Evolutionary conservation across 202 grass and related monocot species (phyloP), one percentile per base, ranked within the genome.

Genomic region (Saccharum hybrid): DNA sequence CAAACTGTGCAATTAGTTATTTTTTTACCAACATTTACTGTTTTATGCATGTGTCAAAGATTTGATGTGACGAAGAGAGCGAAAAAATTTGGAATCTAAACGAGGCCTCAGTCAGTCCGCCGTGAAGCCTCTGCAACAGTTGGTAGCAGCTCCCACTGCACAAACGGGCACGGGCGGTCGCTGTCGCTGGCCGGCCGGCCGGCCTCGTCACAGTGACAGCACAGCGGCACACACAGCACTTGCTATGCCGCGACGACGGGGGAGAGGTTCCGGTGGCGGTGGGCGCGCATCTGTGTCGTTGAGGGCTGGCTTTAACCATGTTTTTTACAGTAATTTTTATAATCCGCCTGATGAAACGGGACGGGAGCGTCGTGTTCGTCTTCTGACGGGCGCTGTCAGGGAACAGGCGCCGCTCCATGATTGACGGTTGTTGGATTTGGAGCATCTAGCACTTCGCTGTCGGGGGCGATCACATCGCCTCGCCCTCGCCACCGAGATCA

Each of bases 351-450:
- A 28, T 46, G 68, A 65, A 15, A 63, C 11, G 4, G 4, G 21
- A 13, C 2, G 57, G 34, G 43, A 12, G 34, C 46, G 65, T 26
- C 12, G 62, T 68, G 18, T 56, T 56, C 69, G 69, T 68, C 12
- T 49, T 14, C 38, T 8, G 69, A 85, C 13, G 87, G 66, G 69
- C 16, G 86, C 82, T 60, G 80, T 76, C 75, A 82, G 33, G 38
- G 56, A 78, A 57, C 80, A 72, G 74, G 64, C 23, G 34, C 63
- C 38, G 46, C 76, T 71, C 42, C 71, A 81, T 88, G 81, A 90
- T 31, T 87, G 85, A 77, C 77, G 89, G 89, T 88, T 38, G 82
- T 88, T 91, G 68, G 77, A 68, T 88, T 88, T 78, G 89, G 77
- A 88, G 82, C 16, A 38, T 82, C 19, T 49, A 49, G 38, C 21